Evolutionary conservation across 371 early-diverging fungal genomes (phyloP), one percentile per base, ranked within the genome.

Genomic region (Apophysomyces variabilis): DNA sequence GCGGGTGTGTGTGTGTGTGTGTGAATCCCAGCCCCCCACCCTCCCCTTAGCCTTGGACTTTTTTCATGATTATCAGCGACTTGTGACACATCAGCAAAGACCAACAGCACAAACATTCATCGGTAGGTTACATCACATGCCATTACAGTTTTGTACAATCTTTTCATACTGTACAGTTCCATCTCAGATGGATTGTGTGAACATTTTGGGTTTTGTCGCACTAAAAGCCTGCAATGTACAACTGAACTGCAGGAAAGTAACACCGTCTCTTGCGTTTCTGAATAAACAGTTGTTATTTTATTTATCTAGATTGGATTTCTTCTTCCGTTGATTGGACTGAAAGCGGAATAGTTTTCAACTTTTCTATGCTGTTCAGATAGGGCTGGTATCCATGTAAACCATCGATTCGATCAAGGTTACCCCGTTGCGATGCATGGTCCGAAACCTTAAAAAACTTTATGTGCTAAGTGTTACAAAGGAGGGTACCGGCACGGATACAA

Each of bases 81-180:
- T 45, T 45, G 46, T 45, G 46, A 45, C n/a, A 45, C 46, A 7
- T 18, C 46, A 45, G 46, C 46, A 45, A 45, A 45, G 46, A 45
- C 46, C 46, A 45, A 45, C 46, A 45, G 46, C 46, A 45, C 46
- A 45, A 45, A 45, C 46, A 45, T 45, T 45, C 46, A 45, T 45
- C 46, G 16, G 46, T 45, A n/a, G 46, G 46, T 45, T 45, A 45
- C 46, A 45, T 45, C 46, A 45, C 46, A 45, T 45, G 46, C 16
- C 16, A 45, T 13, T 45, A 45, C 46, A 45, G 46, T 45, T 45
- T 45, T 45, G 32, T 26, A 26, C 32, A 26, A 26, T 26, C 3
- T 26, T 26, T 26, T 26, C 32, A 26, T 26, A 26, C 32, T 18
- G 16, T 45, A 45, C 16, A 45, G 46, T 45, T 45, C 46, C 46